Percentiles rank a stretch among this genome's conserved stretches.
Conservation (phyloP, 352 stramenopile genomes). For the Thalassiosira livingstoniorum region DNA sequence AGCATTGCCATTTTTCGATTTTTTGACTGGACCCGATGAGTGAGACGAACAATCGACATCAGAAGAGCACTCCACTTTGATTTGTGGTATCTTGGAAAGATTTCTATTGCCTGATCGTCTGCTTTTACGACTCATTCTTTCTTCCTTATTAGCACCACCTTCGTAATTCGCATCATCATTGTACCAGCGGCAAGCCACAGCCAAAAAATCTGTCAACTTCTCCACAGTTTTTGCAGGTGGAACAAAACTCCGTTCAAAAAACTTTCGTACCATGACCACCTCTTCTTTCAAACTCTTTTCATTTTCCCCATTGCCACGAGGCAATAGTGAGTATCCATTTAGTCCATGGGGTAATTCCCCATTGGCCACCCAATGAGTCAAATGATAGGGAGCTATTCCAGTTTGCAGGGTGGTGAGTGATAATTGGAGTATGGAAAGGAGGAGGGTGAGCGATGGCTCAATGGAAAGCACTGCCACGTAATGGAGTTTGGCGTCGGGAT, state of each 20-base stretch:
- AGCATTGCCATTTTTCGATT: no score
- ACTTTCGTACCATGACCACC: constrained; percentile 53
- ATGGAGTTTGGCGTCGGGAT: constrained; percentile 42
- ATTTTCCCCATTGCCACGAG: no score
- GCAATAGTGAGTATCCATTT: constrained; percentile 63
- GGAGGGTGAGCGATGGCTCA: constrained; percentile 50
- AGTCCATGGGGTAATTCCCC: constrained; percentile 67
- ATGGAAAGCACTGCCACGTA: constrained; percentile 43
- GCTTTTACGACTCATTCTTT: no score
- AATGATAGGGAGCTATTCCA: constrained; percentile 62
- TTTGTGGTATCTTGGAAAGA: no score
- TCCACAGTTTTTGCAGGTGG: constrained; percentile 40
- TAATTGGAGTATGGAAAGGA: constrained; percentile 62
- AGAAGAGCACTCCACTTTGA: no score
- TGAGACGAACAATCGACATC: no score
- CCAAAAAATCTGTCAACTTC: constrained; percentile 51
- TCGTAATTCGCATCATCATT: no score
- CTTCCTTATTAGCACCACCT: no score
- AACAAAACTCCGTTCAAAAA: constrained; percentile 57
- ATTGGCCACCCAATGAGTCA: constrained; percentile 68
- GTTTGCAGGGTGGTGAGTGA: constrained; percentile 52
- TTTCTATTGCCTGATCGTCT: no score
- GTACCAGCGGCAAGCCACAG: constrained; percentile 47
- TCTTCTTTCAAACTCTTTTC: constrained; percentile 41
- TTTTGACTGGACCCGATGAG: no score